phyloP scores from a whole-genome alignment of 164 flowering plant genomes.

The Taxillus chinensis region DNA sequence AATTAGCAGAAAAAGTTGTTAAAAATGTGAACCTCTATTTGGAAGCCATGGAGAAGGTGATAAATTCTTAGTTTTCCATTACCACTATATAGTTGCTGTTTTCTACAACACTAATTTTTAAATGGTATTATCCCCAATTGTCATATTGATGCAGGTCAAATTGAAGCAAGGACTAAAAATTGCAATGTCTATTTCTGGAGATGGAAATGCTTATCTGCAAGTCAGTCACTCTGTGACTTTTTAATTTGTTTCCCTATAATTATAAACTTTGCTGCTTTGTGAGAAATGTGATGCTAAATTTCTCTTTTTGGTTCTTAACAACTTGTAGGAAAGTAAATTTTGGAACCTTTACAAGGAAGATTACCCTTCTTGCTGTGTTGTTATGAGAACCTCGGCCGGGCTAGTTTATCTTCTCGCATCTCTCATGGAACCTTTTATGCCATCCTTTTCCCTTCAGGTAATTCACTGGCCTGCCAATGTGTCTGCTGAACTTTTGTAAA shows the following conservation, averaged over 20 bases:
- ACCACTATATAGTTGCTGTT: no score
- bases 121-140: no score
- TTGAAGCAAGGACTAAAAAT: constrained; percentile 84
- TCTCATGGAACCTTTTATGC: constrained; percentile 91
- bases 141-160: constrained; percentile 50
- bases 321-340: constrained; percentile 67
- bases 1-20: constrained; percentile 59
- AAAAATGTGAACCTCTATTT: constrained; percentile 57
- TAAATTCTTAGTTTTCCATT: not conserved
- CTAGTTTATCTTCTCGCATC: constrained; percentile 80
- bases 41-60: constrained; percentile 95
- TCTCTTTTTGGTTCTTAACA: not conserved
- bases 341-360: constrained; percentile 94
- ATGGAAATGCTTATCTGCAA: constrained; percentile 91
- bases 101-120: no score
- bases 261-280: not conserved
- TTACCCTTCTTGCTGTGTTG: constrained; percentile 52
- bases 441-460: constrained; percentile 85
- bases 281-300: not conserved
- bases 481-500: not conserved
- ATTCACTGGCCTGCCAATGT: not conserved
- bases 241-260: not conserved
- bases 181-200: constrained; percentile 86
- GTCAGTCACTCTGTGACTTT: constrained; percentile 24
- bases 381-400: constrained; percentile 77